phyloP scores from a whole-genome alignment of 371 early-diverging fungal genomes.

The Dichotomocladium elegans region DNA sequence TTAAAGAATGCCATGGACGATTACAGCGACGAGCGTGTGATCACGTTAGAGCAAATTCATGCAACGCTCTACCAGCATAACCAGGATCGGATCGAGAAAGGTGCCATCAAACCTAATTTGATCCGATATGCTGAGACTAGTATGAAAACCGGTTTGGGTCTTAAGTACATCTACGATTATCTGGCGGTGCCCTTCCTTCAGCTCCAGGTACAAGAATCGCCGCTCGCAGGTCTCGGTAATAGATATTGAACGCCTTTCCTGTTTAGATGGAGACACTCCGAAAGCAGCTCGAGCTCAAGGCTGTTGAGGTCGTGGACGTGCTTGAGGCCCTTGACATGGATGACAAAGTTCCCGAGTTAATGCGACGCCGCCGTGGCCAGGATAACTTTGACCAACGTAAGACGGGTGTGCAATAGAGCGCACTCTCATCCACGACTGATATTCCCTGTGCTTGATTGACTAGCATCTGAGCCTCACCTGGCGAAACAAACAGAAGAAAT shows the following conservation, averaged over 20 bases:
- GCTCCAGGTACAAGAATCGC: conserved; percentile 41
- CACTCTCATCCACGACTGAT: background rate
- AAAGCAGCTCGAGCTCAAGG: conserved; percentile 57
- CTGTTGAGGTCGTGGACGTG: conserved; percentile 41
- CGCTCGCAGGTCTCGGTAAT: background rate
- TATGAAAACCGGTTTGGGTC: conserved; percentile 58
- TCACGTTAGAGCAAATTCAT: conserved; percentile 34
- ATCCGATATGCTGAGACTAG: conserved; percentile 60
- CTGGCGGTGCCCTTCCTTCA: conserved; percentile 63
- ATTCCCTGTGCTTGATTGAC: background rate
- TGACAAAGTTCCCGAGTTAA: conserved; percentile 35
- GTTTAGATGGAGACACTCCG: conserved; percentile 53
- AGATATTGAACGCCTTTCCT: background rate
- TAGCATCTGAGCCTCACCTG: conserved; percentile 33
- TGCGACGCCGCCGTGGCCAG: conserved; percentile 35
- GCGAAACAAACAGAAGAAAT: conserved; percentile 32
- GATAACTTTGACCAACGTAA: conserved; percentile 46
- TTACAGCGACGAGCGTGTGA: conserved; percentile 21
- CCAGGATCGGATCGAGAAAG: conserved; percentile 35
- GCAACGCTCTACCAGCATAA: conserved; percentile 40
- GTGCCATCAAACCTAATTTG: conserved; percentile 50
- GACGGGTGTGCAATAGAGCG: background rate
- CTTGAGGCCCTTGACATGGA: conserved; percentile 26
- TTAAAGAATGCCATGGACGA: background rate
- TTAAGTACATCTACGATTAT: conserved; percentile 59